Percentiles rank a stretch among this genome's conserved stretches.
Evolutionary conservation across 2,329 filamentous ascomycete species (phyloP).

Genomic region (Leptographium procerum): DNA sequence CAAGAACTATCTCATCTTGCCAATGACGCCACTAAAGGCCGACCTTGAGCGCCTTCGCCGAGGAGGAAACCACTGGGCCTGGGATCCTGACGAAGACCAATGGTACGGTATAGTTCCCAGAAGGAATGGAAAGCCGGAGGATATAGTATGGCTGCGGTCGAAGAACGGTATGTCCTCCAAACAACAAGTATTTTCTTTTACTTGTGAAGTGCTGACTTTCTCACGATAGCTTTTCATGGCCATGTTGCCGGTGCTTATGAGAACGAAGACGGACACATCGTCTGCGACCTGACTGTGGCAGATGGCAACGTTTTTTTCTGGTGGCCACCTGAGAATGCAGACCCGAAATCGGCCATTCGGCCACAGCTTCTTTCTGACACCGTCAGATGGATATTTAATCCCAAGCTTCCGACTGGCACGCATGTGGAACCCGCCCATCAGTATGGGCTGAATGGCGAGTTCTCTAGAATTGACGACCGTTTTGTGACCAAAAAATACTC

Average conservation of each 20-base stretch:
- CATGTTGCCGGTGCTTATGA: slow-evolving; percentile 38
- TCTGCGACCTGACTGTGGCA: slow-evolving; percentile 31
- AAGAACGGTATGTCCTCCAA: slow-evolving; percentile 31
- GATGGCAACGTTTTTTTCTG: slow-evolving; percentile 35
- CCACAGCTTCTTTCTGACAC: slow-evolving; percentile 27
- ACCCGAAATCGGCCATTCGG: slow-evolving; percentile 15
- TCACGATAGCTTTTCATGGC: slow-evolving; percentile 28
- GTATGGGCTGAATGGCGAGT: slow-evolving; percentile 35
- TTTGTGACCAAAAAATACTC: slow-evolving; percentile 30
- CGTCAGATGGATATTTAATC: slow-evolving; percentile 28
- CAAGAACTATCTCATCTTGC: slow-evolving; percentile 35
- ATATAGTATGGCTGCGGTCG: slow-evolving; percentile 39
- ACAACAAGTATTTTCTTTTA: background rate
- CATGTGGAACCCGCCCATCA: slow-evolving; percentile 23
- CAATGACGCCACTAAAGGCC: slow-evolving; percentile 36
- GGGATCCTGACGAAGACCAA: slow-evolving; percentile 42
- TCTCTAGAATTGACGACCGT: slow-evolving; percentile 37
- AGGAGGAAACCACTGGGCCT: slow-evolving; percentile 39
- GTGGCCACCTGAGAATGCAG: slow-evolving; percentile 26
- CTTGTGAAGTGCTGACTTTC: background rate
- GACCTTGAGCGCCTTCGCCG: slow-evolving; percentile 29
- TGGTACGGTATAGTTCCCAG: slow-evolving; percentile 43
- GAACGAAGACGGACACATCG: slow-evolving; percentile 31
- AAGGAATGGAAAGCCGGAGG: slow-evolving; percentile 35
- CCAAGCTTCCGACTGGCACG: slow-evolving; percentile 22